phyloP scores from a whole-genome alignment of 2,329 filamentous ascomycete species.

The Aphanoascus verrucosus region DNA sequence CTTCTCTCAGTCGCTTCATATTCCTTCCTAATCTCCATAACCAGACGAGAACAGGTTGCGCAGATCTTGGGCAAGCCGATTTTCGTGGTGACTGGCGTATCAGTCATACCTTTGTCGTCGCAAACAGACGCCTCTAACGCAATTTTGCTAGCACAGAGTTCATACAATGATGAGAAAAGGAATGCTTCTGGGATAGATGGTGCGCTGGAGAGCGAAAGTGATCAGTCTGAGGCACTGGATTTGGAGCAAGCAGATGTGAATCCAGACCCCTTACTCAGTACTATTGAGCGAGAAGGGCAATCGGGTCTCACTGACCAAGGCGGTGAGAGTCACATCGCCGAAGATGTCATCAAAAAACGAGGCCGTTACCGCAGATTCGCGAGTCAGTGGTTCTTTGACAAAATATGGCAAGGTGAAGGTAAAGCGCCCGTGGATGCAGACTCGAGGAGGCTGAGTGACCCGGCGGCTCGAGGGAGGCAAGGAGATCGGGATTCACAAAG shows the following conservation, averaged over 20 bases:
- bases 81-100: slow-evolving; percentile 79
- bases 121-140: slow-evolving; percentile 62
- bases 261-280: slow-evolving; percentile 16
- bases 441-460: slow-evolving; percentile 10
- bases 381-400: slow-evolving; percentile 79
- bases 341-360: slow-evolving; percentile 75
- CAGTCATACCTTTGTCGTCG: slow-evolving; percentile 76
- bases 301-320: slow-evolving; percentile 25
- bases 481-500: background rate
- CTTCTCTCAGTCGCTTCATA: slow-evolving; percentile 70
- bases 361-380: slow-evolving; percentile 85
- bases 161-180: slow-evolving; percentile 16
- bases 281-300: slow-evolving; percentile 20
- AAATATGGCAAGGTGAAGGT: slow-evolving; percentile 54
- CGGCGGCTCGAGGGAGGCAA: slow-evolving; percentile 9
- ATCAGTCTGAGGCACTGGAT: slow-evolving; percentile 9
- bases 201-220: slow-evolving; percentile 16
- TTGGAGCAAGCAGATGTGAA: slow-evolving; percentile 8
- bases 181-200: slow-evolving; percentile 31
- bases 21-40: slow-evolving; percentile 79
- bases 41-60: slow-evolving; percentile 75
- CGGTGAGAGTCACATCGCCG: slow-evolving; percentile 55
- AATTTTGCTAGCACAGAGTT: slow-evolving; percentile 39
- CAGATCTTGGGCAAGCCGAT: slow-evolving; percentile 71
- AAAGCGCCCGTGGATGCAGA: slow-evolving; percentile 2